A percentile compares a stretch with the other conserved stretches of the same genome.
Conservation (phyloP, 2,329 filamentous ascomycete species). For the Fusarium duplospermum region DNA sequence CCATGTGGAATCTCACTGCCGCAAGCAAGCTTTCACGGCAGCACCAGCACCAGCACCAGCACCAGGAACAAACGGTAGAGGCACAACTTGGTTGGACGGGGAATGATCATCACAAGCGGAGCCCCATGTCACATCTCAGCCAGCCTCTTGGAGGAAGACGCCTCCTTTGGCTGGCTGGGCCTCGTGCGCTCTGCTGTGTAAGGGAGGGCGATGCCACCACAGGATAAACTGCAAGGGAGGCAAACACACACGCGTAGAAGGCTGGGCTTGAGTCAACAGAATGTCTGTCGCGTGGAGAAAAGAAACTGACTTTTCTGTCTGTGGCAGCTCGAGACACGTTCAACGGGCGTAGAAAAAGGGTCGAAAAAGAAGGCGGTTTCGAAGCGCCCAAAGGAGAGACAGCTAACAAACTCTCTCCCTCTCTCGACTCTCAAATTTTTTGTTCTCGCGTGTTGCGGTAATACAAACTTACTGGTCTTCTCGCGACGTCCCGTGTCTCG, state of each 20-base stretch:
- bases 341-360: background rate
- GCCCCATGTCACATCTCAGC: background rate
- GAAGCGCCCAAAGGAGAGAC: background rate
- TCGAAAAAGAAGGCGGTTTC: background rate
- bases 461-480: background rate
- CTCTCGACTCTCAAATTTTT: background rate
- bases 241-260: background rate
- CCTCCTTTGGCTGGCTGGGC: background rate
- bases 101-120: background rate
- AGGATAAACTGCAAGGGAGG: background rate
- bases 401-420: background rate
- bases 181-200: background rate
- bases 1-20: background rate
- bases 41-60: background rate
- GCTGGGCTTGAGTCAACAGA: background rate
- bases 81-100: background rate
- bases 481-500: conserved; percentile 2
- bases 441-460: background rate
- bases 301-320: background rate
- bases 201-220: background rate
- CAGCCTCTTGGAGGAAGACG: background rate
- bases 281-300: background rate
- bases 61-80: conserved; percentile 7
- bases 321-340: background rate
- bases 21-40: background rate